Percentiles rank a stretch among this genome's conserved stretches.
These are phyloP conservation scores for Pulveroboletus sp. DNA, from an alignment of 768 basidiomycete genomes.

Conservation along the genomic window DNA sequence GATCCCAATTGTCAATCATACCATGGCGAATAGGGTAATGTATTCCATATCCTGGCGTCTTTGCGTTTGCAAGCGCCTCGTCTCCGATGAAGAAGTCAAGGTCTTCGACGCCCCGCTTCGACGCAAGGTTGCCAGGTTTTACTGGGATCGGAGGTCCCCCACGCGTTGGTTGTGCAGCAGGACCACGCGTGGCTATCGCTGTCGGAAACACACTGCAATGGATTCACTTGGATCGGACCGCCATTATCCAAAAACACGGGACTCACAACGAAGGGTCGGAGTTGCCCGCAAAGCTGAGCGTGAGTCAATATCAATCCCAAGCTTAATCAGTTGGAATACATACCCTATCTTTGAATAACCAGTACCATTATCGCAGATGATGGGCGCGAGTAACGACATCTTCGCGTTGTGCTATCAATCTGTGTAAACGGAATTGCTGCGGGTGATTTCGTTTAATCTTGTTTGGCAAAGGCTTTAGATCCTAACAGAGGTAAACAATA, in stretches of 20 bases:
- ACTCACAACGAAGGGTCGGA: conserved; percentile 87
- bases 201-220: conserved; percentile 87
- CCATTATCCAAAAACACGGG: conserved; percentile 1
- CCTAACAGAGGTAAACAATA: conserved; percentile 26
- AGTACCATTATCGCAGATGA: conserved; percentile 98
- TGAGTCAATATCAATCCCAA: conserved; percentile 10
- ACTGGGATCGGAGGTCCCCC: conserved; percentile 76
- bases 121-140: conserved; percentile 90
- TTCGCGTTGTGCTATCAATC: conserved; percentile 2
- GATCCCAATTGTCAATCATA: conserved; percentile 86
- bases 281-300: conserved; percentile 89
- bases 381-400: conserved; percentile 65
- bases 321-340: conserved; percentile 21
- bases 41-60: conserved; percentile 80
- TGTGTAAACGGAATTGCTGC: conserved; percentile 12
- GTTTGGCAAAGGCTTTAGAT: conserved; percentile 23
- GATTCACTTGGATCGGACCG: background rate
- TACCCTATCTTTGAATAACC: conserved; percentile 98
- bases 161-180: conserved; percentile 54
- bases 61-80: conserved; percentile 93
- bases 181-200: conserved; percentile 86
- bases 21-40: conserved; percentile 95
- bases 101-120: conserved; percentile 97
- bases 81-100: conserved; percentile 99
- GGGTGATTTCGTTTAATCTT: conserved; percentile 19